A percentile compares a stretch with the other conserved stretches of the same genome.
Evolutionary conservation across 2,329 filamentous ascomycete species (phyloP).

Genomic region (Plectosphaerella sp.): DNA sequence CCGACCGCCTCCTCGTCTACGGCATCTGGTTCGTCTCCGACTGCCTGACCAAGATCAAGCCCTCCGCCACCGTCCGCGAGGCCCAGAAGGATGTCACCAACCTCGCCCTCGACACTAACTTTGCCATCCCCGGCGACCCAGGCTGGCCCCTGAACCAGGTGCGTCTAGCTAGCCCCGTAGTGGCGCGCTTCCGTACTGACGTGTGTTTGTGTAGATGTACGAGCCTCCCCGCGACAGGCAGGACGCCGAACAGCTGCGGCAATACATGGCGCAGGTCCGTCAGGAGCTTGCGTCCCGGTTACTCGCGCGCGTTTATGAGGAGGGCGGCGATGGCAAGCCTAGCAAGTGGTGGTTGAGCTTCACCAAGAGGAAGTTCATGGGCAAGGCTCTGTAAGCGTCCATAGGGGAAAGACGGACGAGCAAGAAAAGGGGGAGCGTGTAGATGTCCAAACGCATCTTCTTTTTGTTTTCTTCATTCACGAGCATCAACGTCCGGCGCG

Average conservation of each 20-base stretch:
- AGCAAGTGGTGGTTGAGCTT: constrained; percentile 98
- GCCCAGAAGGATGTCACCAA: constrained; percentile 77
- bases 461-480: background rate
- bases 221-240: constrained; percentile 82
- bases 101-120: constrained; percentile 85
- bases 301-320: constrained; percentile 81
- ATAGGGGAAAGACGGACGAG: background rate
- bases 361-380: constrained; percentile 99
- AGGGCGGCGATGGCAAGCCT: constrained; percentile 64
- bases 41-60: constrained; percentile 82
- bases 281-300: constrained; percentile 84
- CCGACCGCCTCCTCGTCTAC: constrained; percentile 92
- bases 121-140: constrained; percentile 90
- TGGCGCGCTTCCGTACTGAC: background rate
- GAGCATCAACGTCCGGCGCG: background rate
- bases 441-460: no score
- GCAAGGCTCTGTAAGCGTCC: constrained; percentile 67
- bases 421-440: background rate
- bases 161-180: constrained; percentile 11
- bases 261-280: constrained; percentile 88
- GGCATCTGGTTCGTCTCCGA: constrained; percentile 94
- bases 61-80: constrained; percentile 57
- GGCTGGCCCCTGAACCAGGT: constrained; percentile 90
- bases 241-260: constrained; percentile 81
- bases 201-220: constrained; percentile 58